phyloP scores from a whole-genome alignment of 257 asterid genomes.

The Asclepias syriaca region DNA sequence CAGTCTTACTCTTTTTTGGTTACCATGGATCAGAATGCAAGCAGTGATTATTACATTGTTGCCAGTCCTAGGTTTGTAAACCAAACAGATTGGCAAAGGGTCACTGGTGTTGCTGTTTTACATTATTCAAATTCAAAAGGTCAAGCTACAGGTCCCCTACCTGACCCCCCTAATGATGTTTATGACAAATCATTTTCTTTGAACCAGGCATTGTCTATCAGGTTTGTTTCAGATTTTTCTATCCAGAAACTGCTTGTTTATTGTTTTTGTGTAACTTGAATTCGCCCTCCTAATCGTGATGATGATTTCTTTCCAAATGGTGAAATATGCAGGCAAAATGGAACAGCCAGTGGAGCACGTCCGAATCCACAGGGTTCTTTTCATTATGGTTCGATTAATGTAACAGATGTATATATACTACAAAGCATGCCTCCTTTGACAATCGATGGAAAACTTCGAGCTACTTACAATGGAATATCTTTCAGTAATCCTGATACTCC shows the following conservation, averaged over 20 bases:
- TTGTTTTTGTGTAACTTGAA: background rate
- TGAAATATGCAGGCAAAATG: conserved; percentile 62
- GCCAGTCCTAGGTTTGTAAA: conserved; percentile 94
- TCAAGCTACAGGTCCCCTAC: conserved; percentile 67
- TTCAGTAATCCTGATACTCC: conserved; percentile 75
- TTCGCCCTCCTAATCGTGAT: background rate
- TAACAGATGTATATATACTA: conserved; percentile 60
- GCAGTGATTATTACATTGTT: conserved; percentile 87
- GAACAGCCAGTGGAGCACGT: conserved; percentile 92
- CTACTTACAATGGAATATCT: conserved; percentile 77
- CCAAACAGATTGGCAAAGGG: conserved; percentile 78
- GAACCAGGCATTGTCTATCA: conserved; percentile 85
- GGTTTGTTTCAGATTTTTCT: conserved; percentile 32
- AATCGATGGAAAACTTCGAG: conserved; percentile 61
- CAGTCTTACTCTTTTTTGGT: conserved; percentile 81
- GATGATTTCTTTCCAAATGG: background rate
- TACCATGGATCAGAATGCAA: conserved; percentile 93
- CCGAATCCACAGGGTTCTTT: conserved; percentile 99
- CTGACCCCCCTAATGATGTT: conserved; percentile 78
- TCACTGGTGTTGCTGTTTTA: conserved; percentile 84
- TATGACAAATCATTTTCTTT: conserved; percentile 55
- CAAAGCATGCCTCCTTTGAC: conserved; percentile 46
- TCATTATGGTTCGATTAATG: conserved; percentile 77
- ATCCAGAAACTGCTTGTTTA: background rate
- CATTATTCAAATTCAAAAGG: conserved; percentile 86